These are phyloP conservation scores for Psilocybe azurescens DNA, from an alignment of 768 basidiomycete genomes.

Conservation along the genomic window DNA sequence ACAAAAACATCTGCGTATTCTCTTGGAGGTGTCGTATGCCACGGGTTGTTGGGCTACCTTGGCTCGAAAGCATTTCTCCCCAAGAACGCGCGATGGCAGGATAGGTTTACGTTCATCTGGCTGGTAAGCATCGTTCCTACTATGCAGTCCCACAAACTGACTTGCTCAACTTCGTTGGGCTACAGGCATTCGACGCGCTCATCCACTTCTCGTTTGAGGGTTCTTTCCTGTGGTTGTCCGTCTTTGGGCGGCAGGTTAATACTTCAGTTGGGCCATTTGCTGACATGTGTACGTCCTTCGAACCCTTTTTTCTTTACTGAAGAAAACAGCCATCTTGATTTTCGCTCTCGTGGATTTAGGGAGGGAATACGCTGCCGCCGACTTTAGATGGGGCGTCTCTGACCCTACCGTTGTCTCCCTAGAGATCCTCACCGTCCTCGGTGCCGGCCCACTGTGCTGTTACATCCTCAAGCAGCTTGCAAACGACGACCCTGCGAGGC, in stretches of 20 bases:
- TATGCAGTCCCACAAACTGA: neutral
- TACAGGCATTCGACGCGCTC: constrained; percentile 77
- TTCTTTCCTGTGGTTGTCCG: constrained; percentile 79
- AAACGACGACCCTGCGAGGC: constrained; percentile 65
- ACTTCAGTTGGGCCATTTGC: constrained; percentile 73
- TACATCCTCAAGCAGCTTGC: constrained; percentile 73
- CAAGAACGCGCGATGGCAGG: constrained; percentile 65
- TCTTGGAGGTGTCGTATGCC: constrained; percentile 58
- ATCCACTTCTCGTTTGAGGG: constrained; percentile 84
- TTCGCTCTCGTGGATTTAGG: constrained; percentile 43
- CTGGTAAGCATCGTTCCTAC: constrained; percentile 48
- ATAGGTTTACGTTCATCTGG: constrained; percentile 79
- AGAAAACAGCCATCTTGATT: neutral
- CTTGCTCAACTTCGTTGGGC: neutral
- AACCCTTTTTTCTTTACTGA: neutral
- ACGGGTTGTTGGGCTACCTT: constrained; percentile 57
- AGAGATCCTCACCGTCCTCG: constrained; percentile 83
- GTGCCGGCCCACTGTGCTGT: constrained; percentile 75
- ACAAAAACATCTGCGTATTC: constrained; percentile 63
- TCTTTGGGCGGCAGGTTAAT: constrained; percentile 75
- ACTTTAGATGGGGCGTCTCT: constrained; percentile 80
- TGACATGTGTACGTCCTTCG: constrained; percentile 65
- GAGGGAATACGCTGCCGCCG: constrained; percentile 83
- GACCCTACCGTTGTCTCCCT: constrained; percentile 85
- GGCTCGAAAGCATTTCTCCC: constrained; percentile 64